Evolutionary conservation across 148 eudicot genomes (phyloP), one percentile per base, ranked within the genome.

Genomic region (Silene latifolia): DNA sequence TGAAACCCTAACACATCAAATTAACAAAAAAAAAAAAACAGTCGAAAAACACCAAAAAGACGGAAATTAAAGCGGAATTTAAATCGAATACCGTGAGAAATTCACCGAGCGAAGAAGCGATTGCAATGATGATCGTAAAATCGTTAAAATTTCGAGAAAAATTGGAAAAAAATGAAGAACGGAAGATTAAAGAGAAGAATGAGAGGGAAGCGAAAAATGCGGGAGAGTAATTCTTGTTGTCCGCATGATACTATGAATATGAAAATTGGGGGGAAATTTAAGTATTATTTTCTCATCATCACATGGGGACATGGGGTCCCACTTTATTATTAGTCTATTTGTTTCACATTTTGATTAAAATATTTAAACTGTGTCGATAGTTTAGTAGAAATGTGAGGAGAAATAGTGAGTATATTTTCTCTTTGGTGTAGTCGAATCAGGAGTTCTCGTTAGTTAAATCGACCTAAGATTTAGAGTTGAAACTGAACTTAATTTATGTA

Each of bases 21-120:
- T 44, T 44, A 47, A 3, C 53, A 23, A 23, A 42, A n/a, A 13
- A 17, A 23, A 23, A 42, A n/a, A 13, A 17, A 63, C 72, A 72
- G 8, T 5, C 3, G 8, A 15, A n/a, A 42, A 42, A 58, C 44
- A 17, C 2, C 1, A 7, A 15, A n/a, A 66, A 12, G 39, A 47
- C 44, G 44, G 44, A 39, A 39, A 39, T 39, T 39, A 39, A 39
- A 39, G 8, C 44, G 44, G 3, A n/a, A 4, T 5, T n/a, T 39
- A 13, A 21, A 11, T 51, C 5, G 7, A 48, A 35, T 72, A 80
- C 83, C 77, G 72, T 66, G 48, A 11, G 47, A 72, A 80, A 44
- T 66, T 67, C 80, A 76, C 63, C 65, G 71, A 65, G 46, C 72
- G 79, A 11, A 69, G 42, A 74, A 39, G 74, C 15, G 21, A 24